A percentile compares a stretch with the other conserved stretches of the same genome.
Evolutionary conservation across 208 protist species (phyloP).

Genomic region (Crithidia fasciculata): DNA sequence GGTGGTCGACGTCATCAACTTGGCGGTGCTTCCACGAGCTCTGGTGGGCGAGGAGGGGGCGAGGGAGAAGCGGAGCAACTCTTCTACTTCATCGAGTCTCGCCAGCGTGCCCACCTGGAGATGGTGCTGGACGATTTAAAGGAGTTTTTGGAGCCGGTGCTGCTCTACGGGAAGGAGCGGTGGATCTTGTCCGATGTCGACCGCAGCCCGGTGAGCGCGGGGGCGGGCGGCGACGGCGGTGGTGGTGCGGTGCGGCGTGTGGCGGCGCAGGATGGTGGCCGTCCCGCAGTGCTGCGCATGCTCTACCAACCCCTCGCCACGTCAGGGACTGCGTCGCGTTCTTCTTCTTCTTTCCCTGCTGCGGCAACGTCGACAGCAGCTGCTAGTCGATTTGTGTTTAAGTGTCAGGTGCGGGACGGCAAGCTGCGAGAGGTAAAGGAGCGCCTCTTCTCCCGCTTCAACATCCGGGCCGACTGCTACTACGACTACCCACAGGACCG

Average conservation of each 20-base stretch:
- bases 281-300: slow-evolving; percentile 42
- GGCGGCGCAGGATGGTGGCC: slow-evolving; percentile 25
- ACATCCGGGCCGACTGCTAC: slow-evolving; percentile 84
- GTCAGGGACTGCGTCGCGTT: not conserved
- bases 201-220: slow-evolving; percentile 44
- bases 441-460: slow-evolving; percentile 68
- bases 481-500: slow-evolving; percentile 87
- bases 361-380: not conserved
- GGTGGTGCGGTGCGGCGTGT: not conserved
- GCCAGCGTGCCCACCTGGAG: slow-evolving; percentile 74
- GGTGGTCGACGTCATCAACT: too few relatives aligned
- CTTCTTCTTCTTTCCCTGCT: not conserved
- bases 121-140: slow-evolving; percentile 55
- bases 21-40: too few relatives aligned
- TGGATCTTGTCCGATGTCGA: slow-evolving; percentile 89
- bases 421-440: slow-evolving; percentile 78
- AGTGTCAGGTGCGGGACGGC: slow-evolving; percentile 70
- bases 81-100: slow-evolving; percentile 87
- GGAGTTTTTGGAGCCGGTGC: slow-evolving; percentile 72
- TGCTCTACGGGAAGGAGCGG: slow-evolving; percentile 64
- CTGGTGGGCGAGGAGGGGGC: too few relatives aligned
- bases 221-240: not conserved
- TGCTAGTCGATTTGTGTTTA: slow-evolving; percentile 73
- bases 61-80: slow-evolving; percentile 21
- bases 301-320: slow-evolving; percentile 35